Evolutionary conservation across 306 rosid species (phyloP), one percentile per base, ranked within the genome.

Genomic region (Phaseolus lunatus): DNA sequence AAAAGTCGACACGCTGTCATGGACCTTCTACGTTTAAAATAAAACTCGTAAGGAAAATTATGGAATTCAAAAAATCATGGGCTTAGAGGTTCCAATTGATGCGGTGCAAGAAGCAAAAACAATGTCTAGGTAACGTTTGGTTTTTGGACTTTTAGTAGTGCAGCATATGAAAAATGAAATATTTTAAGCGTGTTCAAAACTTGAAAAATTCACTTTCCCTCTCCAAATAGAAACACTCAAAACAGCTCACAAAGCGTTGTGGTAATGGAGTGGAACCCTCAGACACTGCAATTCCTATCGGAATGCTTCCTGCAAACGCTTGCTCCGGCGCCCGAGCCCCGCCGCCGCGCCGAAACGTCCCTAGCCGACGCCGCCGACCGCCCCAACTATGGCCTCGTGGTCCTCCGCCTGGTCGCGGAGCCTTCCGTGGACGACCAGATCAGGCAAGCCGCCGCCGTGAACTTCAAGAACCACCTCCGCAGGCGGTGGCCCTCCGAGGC

Each of bases 391-490:
- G 99, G 82, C 48, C 97, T 92, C 77, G 97, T 90, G 7, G 97
- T 92, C 12, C 97, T 95, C 80, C 97, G 96, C 78, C 96, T 95
- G 11, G 88, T 95, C 27, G 91, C 99, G 6, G 97, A 90, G 75
- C 89, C 92, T 9, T 67, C 88, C 41, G 81, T 95, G 75, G 92
- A 88, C 16, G 97, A 90, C 0, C 96, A 88, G 90, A 86, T 90
- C 87, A 91, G 97, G 53, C 95, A 88, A 80, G 88, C 99, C 18
- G 97, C 99, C 44, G 92, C 92, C 50, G 97, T 95, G 69, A 89
- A 89, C 92, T 95, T 95, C 87, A 91, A 95, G 72, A 95, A 92
- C 84, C 96, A 90, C 70, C 87, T 95, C 78, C 92, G 91, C 27
- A 45, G 37, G 15, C 90, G 94, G 1, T 95, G 99, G 99, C 53